Percentiles rank a stretch among this genome's conserved stretches.
phyloP scores from a whole-genome alignment of 192 early-diverging fungal genomes.

The Backusella mclennaniae region DNA sequence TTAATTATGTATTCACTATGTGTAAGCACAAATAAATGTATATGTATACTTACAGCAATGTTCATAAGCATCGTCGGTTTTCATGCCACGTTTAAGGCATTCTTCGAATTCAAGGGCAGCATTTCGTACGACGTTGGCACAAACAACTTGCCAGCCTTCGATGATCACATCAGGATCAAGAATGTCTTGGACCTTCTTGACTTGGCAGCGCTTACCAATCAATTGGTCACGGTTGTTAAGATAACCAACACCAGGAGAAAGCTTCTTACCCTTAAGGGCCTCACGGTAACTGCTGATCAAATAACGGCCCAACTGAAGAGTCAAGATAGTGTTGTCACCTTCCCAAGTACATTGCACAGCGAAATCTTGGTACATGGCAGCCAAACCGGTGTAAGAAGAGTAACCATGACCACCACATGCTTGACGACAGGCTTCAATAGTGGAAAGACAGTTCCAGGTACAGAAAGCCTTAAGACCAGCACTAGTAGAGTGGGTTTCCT shows the following conservation, averaged over 20 bases:
- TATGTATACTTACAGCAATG: slow-evolving; percentile 52
- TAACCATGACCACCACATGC: slow-evolving; percentile 92
- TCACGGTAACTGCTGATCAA: slow-evolving; percentile 72
- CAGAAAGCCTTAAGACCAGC: slow-evolving; percentile 93
- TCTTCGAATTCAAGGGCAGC: slow-evolving; percentile 79
- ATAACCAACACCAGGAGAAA: slow-evolving; percentile 77
- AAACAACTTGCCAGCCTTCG: slow-evolving; percentile 79
- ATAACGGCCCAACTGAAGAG: slow-evolving; percentile 85
- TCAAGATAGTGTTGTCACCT: slow-evolving; percentile 92
- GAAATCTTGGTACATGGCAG: slow-evolving; percentile 84
- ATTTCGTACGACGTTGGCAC: slow-evolving; percentile 79
- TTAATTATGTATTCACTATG: not conserved
- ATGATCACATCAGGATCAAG: slow-evolving; percentile 60
- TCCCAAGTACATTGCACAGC: slow-evolving; percentile 89
- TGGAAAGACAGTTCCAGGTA: slow-evolving; percentile 87
- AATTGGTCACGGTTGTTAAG: slow-evolving; percentile 57
- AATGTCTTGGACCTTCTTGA: slow-evolving; percentile 51
- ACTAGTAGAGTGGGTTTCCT: slow-evolving; percentile 89
- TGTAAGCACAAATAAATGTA: not conserved
- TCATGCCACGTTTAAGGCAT: slow-evolving; percentile 60
- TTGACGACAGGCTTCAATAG: slow-evolving; percentile 91
- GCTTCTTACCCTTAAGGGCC: slow-evolving; percentile 70
- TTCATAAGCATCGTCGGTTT: slow-evolving; percentile 83
- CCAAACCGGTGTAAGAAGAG: slow-evolving; percentile 87
- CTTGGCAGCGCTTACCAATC: slow-evolving; percentile 47